These are phyloP conservation scores for Xylariaceae sp. DNA, from an alignment of 2,329 filamentous ascomycete species.

Conservation along the genomic window DNA sequence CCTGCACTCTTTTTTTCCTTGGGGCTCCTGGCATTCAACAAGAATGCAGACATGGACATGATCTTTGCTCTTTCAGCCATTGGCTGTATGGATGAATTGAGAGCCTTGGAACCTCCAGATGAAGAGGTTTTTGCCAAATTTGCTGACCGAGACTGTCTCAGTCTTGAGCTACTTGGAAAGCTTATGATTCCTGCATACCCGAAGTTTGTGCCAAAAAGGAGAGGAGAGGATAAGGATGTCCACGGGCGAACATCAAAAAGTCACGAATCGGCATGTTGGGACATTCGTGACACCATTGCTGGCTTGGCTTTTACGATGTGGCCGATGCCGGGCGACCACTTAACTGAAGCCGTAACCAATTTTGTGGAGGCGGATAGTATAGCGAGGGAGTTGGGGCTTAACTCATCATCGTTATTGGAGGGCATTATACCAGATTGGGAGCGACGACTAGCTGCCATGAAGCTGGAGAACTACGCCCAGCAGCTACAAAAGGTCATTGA, in stretches of 20 bases:
- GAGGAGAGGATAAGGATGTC: too few species aligned
- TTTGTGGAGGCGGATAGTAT: background rate
- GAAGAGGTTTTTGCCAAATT: constrained; percentile 12
- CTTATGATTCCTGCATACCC: constrained; percentile 8
- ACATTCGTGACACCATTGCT: constrained; percentile 7
- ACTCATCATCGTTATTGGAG: constrained; percentile 2
- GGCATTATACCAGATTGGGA: constrained; percentile 15
- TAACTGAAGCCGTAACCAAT: background rate
- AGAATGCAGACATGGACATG: constrained; percentile 20
- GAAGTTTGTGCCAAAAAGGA: background rate
- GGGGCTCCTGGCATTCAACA: constrained; percentile 23
- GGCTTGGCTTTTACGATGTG: constrained; percentile 11
- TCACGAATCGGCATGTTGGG: too few species aligned
- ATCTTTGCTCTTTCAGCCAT: constrained; percentile 15
- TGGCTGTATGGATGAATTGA: constrained; percentile 6
- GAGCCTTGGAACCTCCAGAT: constrained; percentile 6
- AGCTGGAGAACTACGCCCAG: constrained; percentile 12
- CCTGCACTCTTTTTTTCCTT: constrained; percentile 22
- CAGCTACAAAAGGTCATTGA: constrained; percentile 11
- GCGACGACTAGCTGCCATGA: constrained; percentile 9
- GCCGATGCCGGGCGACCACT: constrained; percentile 6
- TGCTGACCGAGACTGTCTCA: constrained; percentile 8
- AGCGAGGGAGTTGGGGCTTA: constrained; percentile 1
- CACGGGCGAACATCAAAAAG: too few species aligned
- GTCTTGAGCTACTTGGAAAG: constrained; percentile 4